A percentile compares a stretch with the other conserved stretches of the same genome.
These are phyloP conservation scores for Fraxinus pennsylvanica DNA, from an alignment of 257 asterid genomes.

Conservation along the genomic window DNA sequence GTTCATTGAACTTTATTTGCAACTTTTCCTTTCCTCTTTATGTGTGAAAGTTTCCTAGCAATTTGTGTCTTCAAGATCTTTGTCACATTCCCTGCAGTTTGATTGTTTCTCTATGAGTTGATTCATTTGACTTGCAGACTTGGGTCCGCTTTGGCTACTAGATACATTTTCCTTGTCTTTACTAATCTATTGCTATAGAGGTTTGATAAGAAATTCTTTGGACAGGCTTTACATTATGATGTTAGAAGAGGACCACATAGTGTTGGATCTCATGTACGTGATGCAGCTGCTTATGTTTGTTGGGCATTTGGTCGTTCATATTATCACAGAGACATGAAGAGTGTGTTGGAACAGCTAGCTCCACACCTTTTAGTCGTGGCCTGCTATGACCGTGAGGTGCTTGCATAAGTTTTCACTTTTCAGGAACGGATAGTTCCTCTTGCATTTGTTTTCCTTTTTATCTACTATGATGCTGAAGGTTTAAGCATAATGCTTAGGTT, in stretches of 20 bases:
- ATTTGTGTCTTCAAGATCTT: not conserved
- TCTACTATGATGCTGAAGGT: slow-evolving; percentile 30
- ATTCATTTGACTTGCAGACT: not conserved
- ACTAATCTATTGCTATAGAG: slow-evolving; percentile 18
- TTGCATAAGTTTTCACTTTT: slow-evolving; percentile 18
- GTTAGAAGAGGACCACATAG: slow-evolving; percentile 99
- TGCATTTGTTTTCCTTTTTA: slow-evolving; percentile 21
- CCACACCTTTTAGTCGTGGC: slow-evolving; percentile 92
- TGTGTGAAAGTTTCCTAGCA: not conserved
- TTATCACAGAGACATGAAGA: slow-evolving; percentile 74
- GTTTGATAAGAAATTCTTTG: slow-evolving; percentile 8
- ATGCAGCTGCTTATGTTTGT: slow-evolving; percentile 99
- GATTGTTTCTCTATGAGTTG: not conserved
- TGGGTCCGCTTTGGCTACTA: not conserved
- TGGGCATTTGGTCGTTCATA: slow-evolving; percentile 99
- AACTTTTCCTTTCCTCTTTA: too few species aligned
- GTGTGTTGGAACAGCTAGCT: slow-evolving; percentile 75
- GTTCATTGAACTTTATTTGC: not conserved
- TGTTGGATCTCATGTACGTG: slow-evolving; percentile 99
- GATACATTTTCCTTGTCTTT: not conserved
- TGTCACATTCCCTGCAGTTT: not conserved
- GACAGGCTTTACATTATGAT: slow-evolving; percentile 93
- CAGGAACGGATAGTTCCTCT: slow-evolving; percentile 6
- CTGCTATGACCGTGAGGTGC: slow-evolving; percentile 99
- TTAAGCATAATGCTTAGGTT: slow-evolving; percentile 58